Evolutionary conservation across 2,329 filamentous ascomycete genomes (phyloP), one percentile per base, ranked within the genome.

Genomic region (Samsoniella hepiali): DNA sequence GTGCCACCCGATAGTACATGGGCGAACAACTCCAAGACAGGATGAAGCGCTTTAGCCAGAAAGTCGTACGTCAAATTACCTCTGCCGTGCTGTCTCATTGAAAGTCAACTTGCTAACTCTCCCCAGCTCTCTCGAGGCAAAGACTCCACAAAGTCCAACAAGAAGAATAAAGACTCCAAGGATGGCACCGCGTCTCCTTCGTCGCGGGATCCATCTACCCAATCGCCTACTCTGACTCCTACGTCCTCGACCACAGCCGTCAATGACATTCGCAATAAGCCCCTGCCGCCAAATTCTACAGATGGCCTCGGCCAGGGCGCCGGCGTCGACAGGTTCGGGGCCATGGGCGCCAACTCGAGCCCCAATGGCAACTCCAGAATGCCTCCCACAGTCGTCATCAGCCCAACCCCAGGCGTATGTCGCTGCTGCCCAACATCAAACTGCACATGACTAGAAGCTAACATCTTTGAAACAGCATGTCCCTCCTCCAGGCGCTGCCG

Each of bases 11-110:
- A 60, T 27, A 58, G 42, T 55, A 56, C 31, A 59, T 53, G 59
- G 63, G 62, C 54, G 55, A 63, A 56, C 62, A 58, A 50, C 45
- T 63, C 9, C 72, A 71, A 68, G 78, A 78, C 79, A 90, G 84
- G 79, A 97, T 98, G 94, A 97, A 97, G 83, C 91, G 92, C 77
- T 96, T 98, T 80, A 91, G 93, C 81, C 92, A 96, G 84, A 91
- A 91, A 90, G 93, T 97, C 84, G 93, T 97, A 87, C 84, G 91
- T 87, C 51, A 11, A 17, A 27, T 10, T 15, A 8, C 13, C 17
- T 45, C 17, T 49, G 42, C 9, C 27, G 8, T 10, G 66, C 63
- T 65, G 40, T 49, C 65, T 44, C 17, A 49, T 66, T 68, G 60
- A 50, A 11, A 36, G 22, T 27, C 47, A 34, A 49, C 3, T 13